A percentile compares a stretch with the other conserved stretches of the same genome.
Conservation (phyloP, 164 flowering plant genomes). For the Umbellularia californica region DNA sequence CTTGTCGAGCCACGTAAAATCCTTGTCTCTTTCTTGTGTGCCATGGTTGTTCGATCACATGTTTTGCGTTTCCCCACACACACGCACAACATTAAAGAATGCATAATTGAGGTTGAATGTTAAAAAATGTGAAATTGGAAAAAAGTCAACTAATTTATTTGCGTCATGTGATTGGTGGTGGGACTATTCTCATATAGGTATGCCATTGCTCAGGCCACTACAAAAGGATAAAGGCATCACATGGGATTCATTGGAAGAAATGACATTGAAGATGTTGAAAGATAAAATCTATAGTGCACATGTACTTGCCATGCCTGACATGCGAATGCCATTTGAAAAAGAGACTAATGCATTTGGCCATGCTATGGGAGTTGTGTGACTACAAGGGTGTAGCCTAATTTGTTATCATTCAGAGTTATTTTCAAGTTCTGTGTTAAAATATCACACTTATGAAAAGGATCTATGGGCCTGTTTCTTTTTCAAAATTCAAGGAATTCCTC, state of each 20-base stretch:
- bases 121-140: neutral
- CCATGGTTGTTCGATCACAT: too few relatives aligned
- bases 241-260: neutral
- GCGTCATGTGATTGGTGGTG: too few relatives aligned
- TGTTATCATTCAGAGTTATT: neutral
- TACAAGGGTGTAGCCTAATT: neutral
- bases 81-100: neutral
- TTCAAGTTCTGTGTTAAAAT: neutral
- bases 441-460: neutral
- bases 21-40: too few relatives aligned
- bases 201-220: neutral
- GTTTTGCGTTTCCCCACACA: too few relatives aligned
- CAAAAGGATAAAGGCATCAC: neutral
- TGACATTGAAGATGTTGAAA: neutral
- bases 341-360: neutral
- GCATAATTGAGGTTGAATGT: neutral
- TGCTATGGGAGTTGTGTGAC: neutral
- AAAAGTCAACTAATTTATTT: too few relatives aligned
- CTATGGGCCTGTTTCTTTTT: neutral
- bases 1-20: too few relatives aligned
- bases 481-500: too few relatives aligned
- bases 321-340: neutral
- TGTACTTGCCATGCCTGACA: neutral
- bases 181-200: neutral
- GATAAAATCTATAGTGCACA: neutral